These are phyloP conservation scores for Pyrenophora teres DNA, from an alignment of 2,329 filamentous ascomycete species.

Conservation along the genomic window DNA sequence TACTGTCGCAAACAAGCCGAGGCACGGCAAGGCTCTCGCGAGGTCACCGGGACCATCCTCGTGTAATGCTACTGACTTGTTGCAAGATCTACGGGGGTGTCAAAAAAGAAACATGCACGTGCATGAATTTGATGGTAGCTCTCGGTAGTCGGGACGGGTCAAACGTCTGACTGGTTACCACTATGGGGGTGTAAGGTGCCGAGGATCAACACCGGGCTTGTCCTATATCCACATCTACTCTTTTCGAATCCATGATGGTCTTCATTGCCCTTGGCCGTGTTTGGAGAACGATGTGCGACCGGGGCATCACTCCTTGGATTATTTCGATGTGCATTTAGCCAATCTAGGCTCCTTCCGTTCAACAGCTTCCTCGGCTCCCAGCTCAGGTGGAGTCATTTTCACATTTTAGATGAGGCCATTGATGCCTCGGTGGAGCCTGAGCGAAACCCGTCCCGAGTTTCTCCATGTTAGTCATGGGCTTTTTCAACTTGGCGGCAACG, in stretches of 20 bases:
- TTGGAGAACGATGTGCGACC: background rate
- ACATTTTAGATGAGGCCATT: background rate
- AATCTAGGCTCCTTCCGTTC: slow-evolving; percentile 1
- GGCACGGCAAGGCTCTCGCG: background rate
- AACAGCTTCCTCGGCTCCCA: slow-evolving; percentile 13
- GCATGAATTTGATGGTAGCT: background rate
- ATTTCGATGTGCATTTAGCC: background rate
- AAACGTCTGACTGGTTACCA: background rate
- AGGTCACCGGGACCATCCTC: slow-evolving; percentile 2
- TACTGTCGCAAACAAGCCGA: background rate
- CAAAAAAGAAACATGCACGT: slow-evolving; percentile 1
- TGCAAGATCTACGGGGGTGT: background rate
- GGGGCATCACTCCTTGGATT: slow-evolving; percentile 1
- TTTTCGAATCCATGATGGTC: background rate
- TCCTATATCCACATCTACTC: background rate
- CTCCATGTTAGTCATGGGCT: slow-evolving; percentile 1
- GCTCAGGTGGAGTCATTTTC: background rate
- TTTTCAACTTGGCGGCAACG: background rate
- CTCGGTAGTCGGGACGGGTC: background rate
- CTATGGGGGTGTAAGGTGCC: background rate
- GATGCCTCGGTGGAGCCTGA: slow-evolving; percentile 7
- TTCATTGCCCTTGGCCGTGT: slow-evolving; percentile 1
- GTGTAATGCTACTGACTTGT: slow-evolving; percentile 1
- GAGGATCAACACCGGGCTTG: background rate
- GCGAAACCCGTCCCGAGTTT: background rate